Evolutionary conservation across 306 rosid genomes (phyloP).

Genomic region (Macrotyloma uniflorum): DNA sequence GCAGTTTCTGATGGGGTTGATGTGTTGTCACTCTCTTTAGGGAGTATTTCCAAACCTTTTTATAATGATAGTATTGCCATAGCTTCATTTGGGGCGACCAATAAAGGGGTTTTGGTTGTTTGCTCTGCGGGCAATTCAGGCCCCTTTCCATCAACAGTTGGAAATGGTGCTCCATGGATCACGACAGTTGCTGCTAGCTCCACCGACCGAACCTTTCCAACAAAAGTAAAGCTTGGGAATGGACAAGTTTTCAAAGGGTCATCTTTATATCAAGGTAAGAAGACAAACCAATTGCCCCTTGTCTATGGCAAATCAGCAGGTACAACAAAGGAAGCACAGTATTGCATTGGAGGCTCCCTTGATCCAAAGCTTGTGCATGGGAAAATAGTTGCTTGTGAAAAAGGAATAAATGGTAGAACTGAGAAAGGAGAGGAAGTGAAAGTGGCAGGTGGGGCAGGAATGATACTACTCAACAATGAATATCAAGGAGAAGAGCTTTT

Average conservation of each 20-base stretch:
- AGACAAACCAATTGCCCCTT: conserved; percentile 51
- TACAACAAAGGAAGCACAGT: conserved; percentile 39
- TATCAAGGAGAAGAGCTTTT: conserved; percentile 66
- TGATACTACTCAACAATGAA: conserved; percentile 57
- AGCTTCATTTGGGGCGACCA: conserved; percentile 66
- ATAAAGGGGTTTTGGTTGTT: conserved; percentile 61
- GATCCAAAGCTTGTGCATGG: conserved; percentile 52
- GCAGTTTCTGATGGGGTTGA: conserved; percentile 78
- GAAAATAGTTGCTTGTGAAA: conserved; percentile 68
- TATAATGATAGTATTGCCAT: conserved; percentile 61
- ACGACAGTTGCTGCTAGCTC: conserved; percentile 85
- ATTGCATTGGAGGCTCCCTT: conserved; percentile 54
- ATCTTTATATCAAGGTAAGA: conserved; percentile 56
- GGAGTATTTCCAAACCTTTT: conserved; percentile 52
- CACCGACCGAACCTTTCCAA: conserved; percentile 64
- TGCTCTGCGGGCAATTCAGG: conserved; percentile 88
- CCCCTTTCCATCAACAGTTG: conserved; percentile 54
- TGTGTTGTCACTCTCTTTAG: conserved; percentile 74
- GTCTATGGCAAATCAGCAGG: conserved; percentile 63
- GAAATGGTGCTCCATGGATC: conserved; percentile 76
- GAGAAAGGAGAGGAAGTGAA: conserved; percentile 68
- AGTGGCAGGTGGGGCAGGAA: conserved; percentile 64
- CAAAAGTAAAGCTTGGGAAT: conserved; percentile 66
- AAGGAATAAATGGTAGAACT: conserved; percentile 52
- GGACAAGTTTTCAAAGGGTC: conserved; percentile 58